A percentile compares a stretch with the other conserved stretches of the same genome.
phyloP scores from a whole-genome alignment of 805 yeast species.

The Yarrowia sp. region DNA sequence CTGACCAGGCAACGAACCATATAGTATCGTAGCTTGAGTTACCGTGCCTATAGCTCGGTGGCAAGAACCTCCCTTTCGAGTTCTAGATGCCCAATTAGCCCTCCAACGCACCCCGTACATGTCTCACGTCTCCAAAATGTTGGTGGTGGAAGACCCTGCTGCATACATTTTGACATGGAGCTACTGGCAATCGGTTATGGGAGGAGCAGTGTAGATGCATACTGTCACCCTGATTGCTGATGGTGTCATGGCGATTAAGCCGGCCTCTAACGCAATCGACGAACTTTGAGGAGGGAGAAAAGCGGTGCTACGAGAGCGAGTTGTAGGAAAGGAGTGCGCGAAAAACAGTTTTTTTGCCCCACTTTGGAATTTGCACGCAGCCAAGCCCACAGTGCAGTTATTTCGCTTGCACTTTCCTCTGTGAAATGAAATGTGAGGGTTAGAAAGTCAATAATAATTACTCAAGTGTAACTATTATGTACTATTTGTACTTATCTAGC shows the following conservation, averaged over 20 bases:
- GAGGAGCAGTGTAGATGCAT: slow-evolving; percentile 15
- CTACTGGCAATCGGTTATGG: neutral
- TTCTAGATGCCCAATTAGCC: too few species aligned
- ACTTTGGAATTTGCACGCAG: neutral
- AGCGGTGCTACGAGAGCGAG: neutral
- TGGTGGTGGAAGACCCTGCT: too few species aligned
- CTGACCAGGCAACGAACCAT: neutral
- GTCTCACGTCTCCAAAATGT: too few species aligned
- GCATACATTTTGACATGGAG: too few species aligned
- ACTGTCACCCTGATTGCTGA: neutral
- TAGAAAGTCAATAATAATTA: too few species aligned
- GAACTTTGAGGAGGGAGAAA: neutral
- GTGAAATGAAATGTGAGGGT: neutral
- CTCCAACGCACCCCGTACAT: neutral
- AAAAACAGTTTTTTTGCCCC: too few species aligned
- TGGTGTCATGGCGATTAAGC: neutral
- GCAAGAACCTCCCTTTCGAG: too few species aligned
- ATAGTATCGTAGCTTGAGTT: neutral
- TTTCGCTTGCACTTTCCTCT: neutral
- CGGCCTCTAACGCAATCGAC: too few species aligned
- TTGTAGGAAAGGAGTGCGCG: too few species aligned
- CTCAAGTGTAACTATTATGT: too few species aligned
- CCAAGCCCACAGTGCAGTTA: neutral
- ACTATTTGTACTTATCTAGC: too few species aligned
- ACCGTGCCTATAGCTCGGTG: too few species aligned